Evolutionary conservation across 1,139 yeast species (phyloP), one percentile per base, ranked within the genome.

Genomic region (Scheffersomyces lignicola): DNA sequence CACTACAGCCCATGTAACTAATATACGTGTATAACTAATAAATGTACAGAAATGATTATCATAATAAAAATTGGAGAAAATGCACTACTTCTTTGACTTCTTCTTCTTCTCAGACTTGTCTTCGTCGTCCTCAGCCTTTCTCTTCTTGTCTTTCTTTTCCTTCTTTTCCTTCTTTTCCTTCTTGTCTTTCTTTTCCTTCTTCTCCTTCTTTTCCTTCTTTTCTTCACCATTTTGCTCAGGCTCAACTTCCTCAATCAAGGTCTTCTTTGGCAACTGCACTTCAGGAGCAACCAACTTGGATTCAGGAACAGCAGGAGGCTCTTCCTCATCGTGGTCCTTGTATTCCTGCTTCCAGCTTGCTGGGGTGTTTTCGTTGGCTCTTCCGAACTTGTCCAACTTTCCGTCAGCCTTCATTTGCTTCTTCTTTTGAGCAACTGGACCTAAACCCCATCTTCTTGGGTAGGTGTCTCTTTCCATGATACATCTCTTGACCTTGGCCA

Each of bases 361-460:
- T 53, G 98, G 98, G 31, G 98, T 92, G 62, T 78, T 82, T 64
- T 92, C 98, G 58, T 89, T 92, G 48, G 74, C 76, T 69, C 96
- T 83, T 45, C 98, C 98, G 57, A 69, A 92, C 70, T 90, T 88
- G 73, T 92, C 98, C 56, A 92, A 81, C 70, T 92, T 92, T 55
- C 98, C 98, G 50, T 87, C 96, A 38, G 95, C 86, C 78, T 90
- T 92, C 76, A 92, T 73, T 73, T 90, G 96, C 78, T 92, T 92
- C 85, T 92, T 92, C 83, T 88, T 89, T 69, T 87, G 90, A 45
- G 98, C 98, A 60, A 90, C 88, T 55, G 98, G 98, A 53, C 98
- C 98, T 55, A 92, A 73, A 45, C 98, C 98, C 98, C 98, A 92
- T 78, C 97, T 84, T 78, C 98, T 86, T 69, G 98, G 98, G 67